Conservation (phyloP, 2,329 filamentous ascomycete species). For the Colletotrichum acutatum region DNA sequence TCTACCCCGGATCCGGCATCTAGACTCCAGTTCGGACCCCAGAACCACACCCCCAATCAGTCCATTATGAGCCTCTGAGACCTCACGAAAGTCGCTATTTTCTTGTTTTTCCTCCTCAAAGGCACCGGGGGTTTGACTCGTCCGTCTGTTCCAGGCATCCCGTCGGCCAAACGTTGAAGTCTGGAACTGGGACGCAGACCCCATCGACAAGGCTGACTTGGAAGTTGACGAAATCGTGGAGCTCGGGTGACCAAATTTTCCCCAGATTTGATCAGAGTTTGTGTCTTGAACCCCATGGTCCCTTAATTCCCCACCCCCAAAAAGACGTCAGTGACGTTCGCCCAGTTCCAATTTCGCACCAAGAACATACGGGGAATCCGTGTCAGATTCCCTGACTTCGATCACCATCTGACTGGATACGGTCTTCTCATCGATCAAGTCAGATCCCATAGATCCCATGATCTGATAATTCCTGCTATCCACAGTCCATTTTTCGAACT, state of each 20-base stretch:
- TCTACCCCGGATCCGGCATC: constrained; percentile 32
- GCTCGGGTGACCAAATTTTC: neutral
- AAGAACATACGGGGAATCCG: neutral
- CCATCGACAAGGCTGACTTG: constrained; percentile 1
- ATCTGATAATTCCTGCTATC: neutral
- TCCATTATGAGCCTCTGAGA: neutral
- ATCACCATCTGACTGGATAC: neutral
- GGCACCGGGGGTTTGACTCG: neutral
- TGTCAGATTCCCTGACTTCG: neutral
- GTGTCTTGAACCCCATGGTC: constrained; percentile 17
- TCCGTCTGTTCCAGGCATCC: constrained; percentile 4
- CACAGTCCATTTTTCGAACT: neutral
- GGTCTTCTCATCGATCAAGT: neutral
- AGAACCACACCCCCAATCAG: constrained; percentile 11
- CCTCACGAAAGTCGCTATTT: neutral
- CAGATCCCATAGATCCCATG: neutral
- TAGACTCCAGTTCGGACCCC: constrained; percentile 8
- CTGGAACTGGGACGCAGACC: neutral
- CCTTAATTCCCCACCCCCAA: constrained; percentile 23
- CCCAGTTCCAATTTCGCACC: neutral
- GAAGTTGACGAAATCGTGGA: constrained; percentile 30
- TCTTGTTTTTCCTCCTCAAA: neutral
- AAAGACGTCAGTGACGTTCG: constrained; percentile 23
- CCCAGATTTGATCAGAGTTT: constrained; percentile 21
- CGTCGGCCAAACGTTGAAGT: neutral